Conservation (phyloP, 2,329 filamentous ascomycete genomes). For the Penicillium sp. region DNA sequence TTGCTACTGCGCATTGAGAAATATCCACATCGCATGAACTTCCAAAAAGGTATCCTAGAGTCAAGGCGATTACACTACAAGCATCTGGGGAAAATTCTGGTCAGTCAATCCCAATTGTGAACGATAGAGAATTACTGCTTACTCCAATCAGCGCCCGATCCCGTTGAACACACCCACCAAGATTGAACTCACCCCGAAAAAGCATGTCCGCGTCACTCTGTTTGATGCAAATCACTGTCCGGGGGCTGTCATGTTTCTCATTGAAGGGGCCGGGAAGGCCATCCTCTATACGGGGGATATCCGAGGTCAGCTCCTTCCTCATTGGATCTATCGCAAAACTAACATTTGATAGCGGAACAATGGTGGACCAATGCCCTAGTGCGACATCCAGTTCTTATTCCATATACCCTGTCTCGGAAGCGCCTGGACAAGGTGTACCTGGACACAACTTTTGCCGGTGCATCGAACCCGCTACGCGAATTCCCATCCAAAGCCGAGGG, state of each 20-base stretch:
- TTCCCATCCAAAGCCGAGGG: slow-evolving; percentile 73
- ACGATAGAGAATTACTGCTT: not conserved
- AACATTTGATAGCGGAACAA: slow-evolving; percentile 58
- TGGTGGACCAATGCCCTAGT: slow-evolving; percentile 80
- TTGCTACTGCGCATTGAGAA: slow-evolving; percentile 78
- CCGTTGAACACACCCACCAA: slow-evolving; percentile 77
- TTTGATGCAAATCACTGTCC: slow-evolving; percentile 91
- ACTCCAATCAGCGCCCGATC: slow-evolving; percentile 64
- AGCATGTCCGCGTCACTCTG: slow-evolving; percentile 75
- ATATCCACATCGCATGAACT: slow-evolving; percentile 78
- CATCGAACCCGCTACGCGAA: slow-evolving; percentile 48
- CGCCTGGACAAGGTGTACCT: slow-evolving; percentile 80
- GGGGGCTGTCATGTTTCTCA: slow-evolving; percentile 88
- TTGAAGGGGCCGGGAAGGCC: slow-evolving; percentile 71
- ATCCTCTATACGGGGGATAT: slow-evolving; percentile 89
- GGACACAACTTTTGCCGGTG: slow-evolving; percentile 75
- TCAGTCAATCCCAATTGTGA: slow-evolving; percentile 27
- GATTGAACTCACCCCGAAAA: slow-evolving; percentile 71
- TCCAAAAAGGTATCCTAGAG: slow-evolving; percentile 75
- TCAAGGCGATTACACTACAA: slow-evolving; percentile 72
- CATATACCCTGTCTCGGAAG: slow-evolving; percentile 68
- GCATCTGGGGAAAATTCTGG: slow-evolving; percentile 70
- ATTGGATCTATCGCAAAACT: slow-evolving; percentile 7
- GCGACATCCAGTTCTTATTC: slow-evolving; percentile 71
- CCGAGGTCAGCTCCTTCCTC: slow-evolving; percentile 49